A percentile compares a stretch with the other conserved stretches of the same genome.
phyloP scores from a whole-genome alignment of 257 asterid species.

The Nicotiana tomentosiformis region DNA sequence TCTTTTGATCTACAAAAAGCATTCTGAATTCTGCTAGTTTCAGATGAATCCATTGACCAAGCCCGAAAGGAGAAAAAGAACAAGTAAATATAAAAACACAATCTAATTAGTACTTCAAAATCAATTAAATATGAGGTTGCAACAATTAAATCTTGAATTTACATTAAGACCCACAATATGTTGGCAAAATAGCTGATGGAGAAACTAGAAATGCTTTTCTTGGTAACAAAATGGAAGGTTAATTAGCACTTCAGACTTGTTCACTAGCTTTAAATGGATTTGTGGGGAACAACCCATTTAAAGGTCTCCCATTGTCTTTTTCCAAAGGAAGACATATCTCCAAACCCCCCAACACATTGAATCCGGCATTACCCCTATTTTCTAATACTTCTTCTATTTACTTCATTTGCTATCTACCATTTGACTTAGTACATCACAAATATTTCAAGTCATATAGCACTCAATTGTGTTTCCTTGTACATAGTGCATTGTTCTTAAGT shows the following conservation, averaged over 20 bases:
- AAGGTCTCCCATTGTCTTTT: background rate
- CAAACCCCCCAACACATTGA: background rate
- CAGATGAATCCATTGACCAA: background rate
- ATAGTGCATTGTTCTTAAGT: background rate
- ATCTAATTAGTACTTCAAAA: background rate
- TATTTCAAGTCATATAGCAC: too few relatives aligned
- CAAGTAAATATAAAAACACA: background rate
- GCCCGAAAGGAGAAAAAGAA: background rate
- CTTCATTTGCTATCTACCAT: too few relatives aligned
- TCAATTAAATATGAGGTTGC: background rate
- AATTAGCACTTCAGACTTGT: background rate
- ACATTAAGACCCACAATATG: background rate
- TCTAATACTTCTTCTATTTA: too few relatives aligned
- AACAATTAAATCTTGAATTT: background rate
- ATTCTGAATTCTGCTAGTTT: background rate
- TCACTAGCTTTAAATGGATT: background rate
- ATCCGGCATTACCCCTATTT: too few relatives aligned
- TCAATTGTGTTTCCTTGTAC: too few relatives aligned
- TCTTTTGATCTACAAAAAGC: background rate
- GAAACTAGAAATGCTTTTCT: background rate
- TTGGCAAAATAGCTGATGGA: background rate
- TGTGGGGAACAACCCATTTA: background rate
- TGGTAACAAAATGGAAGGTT: background rate
- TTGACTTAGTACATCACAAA: too few relatives aligned
- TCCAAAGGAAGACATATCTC: background rate